Percentiles rank a stretch among this genome's conserved stretches.
These are phyloP conservation scores for Hanseniaspora osmophila DNA, from an alignment of 805 yeast genomes.

Conservation along the genomic window DNA sequence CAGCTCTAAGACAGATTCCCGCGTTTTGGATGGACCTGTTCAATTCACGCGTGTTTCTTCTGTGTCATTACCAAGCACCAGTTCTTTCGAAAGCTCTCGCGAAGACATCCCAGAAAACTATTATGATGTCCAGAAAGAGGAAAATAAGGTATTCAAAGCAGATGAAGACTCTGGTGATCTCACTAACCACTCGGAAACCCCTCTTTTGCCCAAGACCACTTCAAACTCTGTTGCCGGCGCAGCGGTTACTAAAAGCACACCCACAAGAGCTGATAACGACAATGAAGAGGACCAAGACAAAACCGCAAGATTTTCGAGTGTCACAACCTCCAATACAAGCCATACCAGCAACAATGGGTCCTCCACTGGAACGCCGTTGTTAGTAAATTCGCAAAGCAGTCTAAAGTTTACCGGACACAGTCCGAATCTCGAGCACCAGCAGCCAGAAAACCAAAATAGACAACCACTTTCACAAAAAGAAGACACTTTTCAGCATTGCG, in stretches of 20 bases:
- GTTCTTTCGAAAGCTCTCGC: conserved; percentile 11
- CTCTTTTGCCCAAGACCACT: too few species aligned
- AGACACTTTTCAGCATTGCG: too few species aligned
- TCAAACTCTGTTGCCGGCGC: too few species aligned
- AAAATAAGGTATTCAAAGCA: neutral
- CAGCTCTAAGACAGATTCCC: conserved; percentile 1
- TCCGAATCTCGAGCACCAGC: too few species aligned
- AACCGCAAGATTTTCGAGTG: neutral
- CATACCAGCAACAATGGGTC: neutral
- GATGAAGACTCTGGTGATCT: too few species aligned
- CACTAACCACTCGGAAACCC: too few species aligned
- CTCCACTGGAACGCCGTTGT: neutral
- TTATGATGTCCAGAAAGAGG: neutral
- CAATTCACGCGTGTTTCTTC: conserved; percentile 29
- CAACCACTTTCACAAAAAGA: too few species aligned
- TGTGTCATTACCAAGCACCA: conserved; percentile 17
- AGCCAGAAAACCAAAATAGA: too few species aligned
- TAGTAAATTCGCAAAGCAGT: neutral
- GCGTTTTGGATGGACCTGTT: conserved; percentile 27
- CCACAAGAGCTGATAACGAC: neutral
- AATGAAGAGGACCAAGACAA: conserved; percentile 2
- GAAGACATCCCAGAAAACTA: conserved; percentile 6
- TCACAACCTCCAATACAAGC: neutral
- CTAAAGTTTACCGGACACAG: neutral
- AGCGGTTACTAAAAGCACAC: neutral